phyloP scores from a whole-genome alignment of 495 filamentous ascomycete species.

The Aspergillus funiculosus region DNA sequence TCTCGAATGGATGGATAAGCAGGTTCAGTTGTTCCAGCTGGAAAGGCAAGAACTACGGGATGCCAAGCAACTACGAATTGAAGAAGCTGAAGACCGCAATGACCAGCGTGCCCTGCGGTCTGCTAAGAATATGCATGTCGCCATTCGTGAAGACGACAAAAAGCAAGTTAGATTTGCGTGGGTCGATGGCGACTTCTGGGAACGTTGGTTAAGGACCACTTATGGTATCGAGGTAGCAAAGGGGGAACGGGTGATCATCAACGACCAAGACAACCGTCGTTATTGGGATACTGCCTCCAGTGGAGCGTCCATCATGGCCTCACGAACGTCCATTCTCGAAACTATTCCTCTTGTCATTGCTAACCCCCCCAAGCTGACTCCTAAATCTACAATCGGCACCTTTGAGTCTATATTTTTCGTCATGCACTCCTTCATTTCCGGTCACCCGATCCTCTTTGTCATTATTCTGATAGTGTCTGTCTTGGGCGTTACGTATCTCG shows the following conservation, averaged over 20 bases:
- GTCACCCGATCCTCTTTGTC: constrained; percentile 68
- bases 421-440: constrained; percentile 56
- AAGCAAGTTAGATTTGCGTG: constrained; percentile 96
- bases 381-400: constrained; percentile 77
- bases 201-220: constrained; percentile 88
- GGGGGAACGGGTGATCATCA: constrained; percentile 90
- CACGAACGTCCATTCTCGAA: constrained; percentile 90
- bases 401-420: constrained; percentile 76
- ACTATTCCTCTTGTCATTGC: constrained; percentile 74
- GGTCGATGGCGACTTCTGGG: constrained; percentile 97
- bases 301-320: constrained; percentile 79
- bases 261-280: constrained; percentile 88
- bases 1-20: constrained; percentile 96
- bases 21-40: constrained; percentile 78
- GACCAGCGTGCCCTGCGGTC: constrained; percentile 79
- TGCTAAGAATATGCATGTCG: constrained; percentile 89
- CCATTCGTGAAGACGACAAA: constrained; percentile 76
- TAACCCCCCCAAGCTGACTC: constrained; percentile 71
- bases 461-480: constrained; percentile 51
- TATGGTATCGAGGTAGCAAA: constrained; percentile 84
- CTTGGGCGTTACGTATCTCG: constrained; percentile 27
- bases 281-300: constrained; percentile 94
- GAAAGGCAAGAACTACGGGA: constrained; percentile 90
- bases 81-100: constrained; percentile 90
- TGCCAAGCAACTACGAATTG: constrained; percentile 88